These are phyloP conservation scores for Termitomyces sp. DNA, from an alignment of 768 basidiomycete species.

Conservation along the genomic window DNA sequence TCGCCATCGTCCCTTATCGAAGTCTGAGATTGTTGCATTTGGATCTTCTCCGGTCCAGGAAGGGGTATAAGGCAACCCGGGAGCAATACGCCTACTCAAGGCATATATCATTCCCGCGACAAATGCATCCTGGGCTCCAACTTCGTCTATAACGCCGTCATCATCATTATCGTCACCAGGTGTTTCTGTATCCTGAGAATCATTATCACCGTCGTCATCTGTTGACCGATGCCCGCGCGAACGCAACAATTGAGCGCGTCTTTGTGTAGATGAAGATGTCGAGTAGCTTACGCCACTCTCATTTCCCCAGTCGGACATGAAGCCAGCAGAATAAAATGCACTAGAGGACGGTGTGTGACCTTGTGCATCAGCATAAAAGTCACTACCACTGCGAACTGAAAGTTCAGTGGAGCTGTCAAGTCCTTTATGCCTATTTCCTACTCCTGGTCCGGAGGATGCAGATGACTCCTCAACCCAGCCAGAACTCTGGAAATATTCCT, in stretches of 20 bases:
- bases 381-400: conserved; percentile 64
- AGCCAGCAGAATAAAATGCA: conserved; percentile 39
- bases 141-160: conserved; percentile 56
- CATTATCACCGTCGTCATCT: conserved; percentile 45
- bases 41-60: conserved; percentile 34
- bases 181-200: conserved; percentile 56
- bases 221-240: conserved; percentile 24
- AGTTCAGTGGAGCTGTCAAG: conserved; percentile 24
- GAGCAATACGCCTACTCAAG: conserved; percentile 62
- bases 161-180: conserved; percentile 31
- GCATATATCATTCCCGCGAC: conserved; percentile 87
- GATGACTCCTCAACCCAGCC: conserved; percentile 63
- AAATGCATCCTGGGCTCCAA: conserved; percentile 77
- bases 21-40: conserved; percentile 24
- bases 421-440: conserved; percentile 11
- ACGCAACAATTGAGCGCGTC: conserved; percentile 12
- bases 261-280: conserved; percentile 16
- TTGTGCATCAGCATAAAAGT: conserved; percentile 65
- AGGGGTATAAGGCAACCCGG: conserved; percentile 75
- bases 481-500: conserved; percentile 82
- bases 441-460: conserved; percentile 14
- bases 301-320: conserved; percentile 16
- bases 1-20: conserved; percentile 57
- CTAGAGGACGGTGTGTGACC: conserved; percentile 51
- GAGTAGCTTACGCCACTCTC: conserved; percentile 21